phyloP scores from a whole-genome alignment of 2,329 filamentous ascomycete genomes.

The Trichophyton schoenleinii region DNA sequence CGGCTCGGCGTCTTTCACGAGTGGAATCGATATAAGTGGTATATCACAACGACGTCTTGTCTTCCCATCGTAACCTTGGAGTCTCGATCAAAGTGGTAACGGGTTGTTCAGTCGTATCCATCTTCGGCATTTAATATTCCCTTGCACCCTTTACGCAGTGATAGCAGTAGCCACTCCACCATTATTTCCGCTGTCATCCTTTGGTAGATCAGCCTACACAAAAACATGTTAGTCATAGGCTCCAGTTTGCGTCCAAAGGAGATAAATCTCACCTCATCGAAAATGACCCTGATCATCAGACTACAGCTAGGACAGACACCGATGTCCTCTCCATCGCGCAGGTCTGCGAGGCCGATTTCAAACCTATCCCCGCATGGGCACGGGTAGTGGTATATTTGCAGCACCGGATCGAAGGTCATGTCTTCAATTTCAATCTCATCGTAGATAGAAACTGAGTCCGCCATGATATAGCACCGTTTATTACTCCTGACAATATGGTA shows the following conservation, averaged over 20 bases:
- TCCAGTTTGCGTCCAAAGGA: neutral
- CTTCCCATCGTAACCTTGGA: too few species aligned
- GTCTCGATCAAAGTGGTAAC: neutral
- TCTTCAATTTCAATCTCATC: slow-evolving; percentile 99
- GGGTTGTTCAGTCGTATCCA: neutral
- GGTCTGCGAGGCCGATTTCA: slow-evolving; percentile 72
- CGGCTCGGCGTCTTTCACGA: neutral
- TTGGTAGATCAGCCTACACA: slow-evolving; percentile 40
- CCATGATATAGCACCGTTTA: slow-evolving; percentile 36
- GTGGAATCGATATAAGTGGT: too few species aligned
- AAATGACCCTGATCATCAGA: slow-evolving; percentile 91
- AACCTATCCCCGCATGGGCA: slow-evolving; percentile 97
- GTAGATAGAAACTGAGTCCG: slow-evolving; percentile 64
- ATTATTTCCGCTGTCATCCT: slow-evolving; percentile 25
- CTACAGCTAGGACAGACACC: slow-evolving; percentile 97
- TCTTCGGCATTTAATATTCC: neutral
- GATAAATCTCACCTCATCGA: slow-evolving; percentile 54
- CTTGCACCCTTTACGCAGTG: neutral
- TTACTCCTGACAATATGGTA: neutral
- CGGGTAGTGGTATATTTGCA: slow-evolving; percentile 88
- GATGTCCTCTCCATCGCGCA: slow-evolving; percentile 82
- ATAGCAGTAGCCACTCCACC: slow-evolving; percentile 20
- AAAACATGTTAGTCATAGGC: neutral
- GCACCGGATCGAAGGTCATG: slow-evolving; percentile 74
- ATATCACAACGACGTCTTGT: neutral